These are phyloP conservation scores for Vanderwaltozyma polyspora DNA, from an alignment of 805 yeast genomes.

Conservation along the genomic window DNA sequence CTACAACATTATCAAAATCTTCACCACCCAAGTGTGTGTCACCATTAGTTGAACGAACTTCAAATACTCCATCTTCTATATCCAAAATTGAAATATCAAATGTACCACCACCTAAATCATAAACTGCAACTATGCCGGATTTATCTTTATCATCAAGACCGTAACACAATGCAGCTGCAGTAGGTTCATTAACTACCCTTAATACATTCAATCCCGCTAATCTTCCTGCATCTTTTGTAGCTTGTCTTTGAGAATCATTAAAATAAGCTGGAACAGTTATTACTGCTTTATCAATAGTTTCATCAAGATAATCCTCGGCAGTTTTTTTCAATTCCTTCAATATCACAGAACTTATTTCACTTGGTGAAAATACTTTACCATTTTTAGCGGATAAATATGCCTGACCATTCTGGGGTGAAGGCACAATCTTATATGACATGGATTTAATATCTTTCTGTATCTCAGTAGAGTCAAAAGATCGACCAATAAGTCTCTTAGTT, in stretches of 20 bases:
- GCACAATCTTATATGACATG: conserved; percentile 53
- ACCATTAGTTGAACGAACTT: conserved; percentile 74
- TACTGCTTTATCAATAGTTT: conserved; percentile 55
- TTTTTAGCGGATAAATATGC: conserved; percentile 44
- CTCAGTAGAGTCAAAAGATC: conserved; percentile 56
- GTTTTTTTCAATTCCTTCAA: conserved; percentile 53
- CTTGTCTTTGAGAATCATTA: conserved; percentile 73
- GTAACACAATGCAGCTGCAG: conserved; percentile 78
- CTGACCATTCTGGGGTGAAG: conserved; percentile 46
- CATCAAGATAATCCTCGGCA: conserved; percentile 48
- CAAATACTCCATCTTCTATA: conserved; percentile 72
- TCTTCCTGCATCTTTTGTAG: conserved; percentile 70
- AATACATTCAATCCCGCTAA: conserved; percentile 66
- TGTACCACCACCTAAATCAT: conserved; percentile 80
- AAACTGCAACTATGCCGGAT: conserved; percentile 36
- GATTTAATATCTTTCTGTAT: conserved; percentile 55
- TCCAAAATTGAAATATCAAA: conserved; percentile 71
- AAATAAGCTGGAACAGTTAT: conserved; percentile 81
- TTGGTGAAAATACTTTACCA: conserved; percentile 45
- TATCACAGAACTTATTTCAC: conserved; percentile 59
- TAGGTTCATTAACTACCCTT: conserved; percentile 73
- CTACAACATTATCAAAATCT: conserved; percentile 63
- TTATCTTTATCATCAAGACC: conserved; percentile 42
- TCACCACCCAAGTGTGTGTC: conserved; percentile 82
- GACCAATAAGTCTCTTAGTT: conserved; percentile 71